Evolutionary conservation across 768 basidiomycete species (phyloP).

Genomic region (Suillus cothurnatus): DNA sequence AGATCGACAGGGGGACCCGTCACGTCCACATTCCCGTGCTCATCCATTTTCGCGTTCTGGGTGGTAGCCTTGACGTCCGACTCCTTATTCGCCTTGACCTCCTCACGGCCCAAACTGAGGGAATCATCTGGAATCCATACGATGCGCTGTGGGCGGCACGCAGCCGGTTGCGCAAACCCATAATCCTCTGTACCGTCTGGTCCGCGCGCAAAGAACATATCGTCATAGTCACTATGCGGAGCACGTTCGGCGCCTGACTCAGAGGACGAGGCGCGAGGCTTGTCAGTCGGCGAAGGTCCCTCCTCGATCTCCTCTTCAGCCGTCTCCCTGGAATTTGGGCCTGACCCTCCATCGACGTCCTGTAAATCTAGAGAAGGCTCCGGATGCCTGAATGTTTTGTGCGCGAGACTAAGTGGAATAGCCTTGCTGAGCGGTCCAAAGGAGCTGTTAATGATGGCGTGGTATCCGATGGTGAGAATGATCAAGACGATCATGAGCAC

Average conservation of each 20-base stretch:
- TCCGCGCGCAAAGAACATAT: conserved; percentile 27
- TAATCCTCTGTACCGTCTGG: conserved; percentile 41
- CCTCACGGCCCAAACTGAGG: conserved; percentile 62
- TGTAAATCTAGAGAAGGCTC: conserved; percentile 8
- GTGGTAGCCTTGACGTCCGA: conserved; percentile 53
- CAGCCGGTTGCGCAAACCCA: conserved; percentile 89
- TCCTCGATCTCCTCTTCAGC: conserved; percentile 16
- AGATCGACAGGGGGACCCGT: conserved; percentile 27
- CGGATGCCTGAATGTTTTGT: conserved; percentile 54
- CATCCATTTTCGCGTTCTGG: conserved; percentile 58
- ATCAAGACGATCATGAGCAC: conserved; percentile 86
- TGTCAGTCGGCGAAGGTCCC: conserved; percentile 12
- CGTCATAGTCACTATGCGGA: conserved; percentile 16
- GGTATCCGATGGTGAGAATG: conserved; percentile 72
- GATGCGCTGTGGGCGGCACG: conserved; percentile 67
- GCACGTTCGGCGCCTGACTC: conserved; percentile 9
- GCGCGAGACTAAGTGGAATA: conserved; percentile 79
- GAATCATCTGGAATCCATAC: conserved; percentile 86
- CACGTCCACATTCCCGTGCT: conserved; percentile 53
- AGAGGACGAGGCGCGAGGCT: background rate
- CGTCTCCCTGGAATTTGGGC: conserved; percentile 19
- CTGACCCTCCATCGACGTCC: conserved; percentile 10
- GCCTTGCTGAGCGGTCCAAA: conserved; percentile 76
- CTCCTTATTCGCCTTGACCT: conserved; percentile 56
- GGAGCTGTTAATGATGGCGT: conserved; percentile 73